A percentile compares a stretch with the other conserved stretches of the same genome.
phyloP scores from a whole-genome alignment of 257 asterid species.

The Leptodermis oblonga region DNA sequence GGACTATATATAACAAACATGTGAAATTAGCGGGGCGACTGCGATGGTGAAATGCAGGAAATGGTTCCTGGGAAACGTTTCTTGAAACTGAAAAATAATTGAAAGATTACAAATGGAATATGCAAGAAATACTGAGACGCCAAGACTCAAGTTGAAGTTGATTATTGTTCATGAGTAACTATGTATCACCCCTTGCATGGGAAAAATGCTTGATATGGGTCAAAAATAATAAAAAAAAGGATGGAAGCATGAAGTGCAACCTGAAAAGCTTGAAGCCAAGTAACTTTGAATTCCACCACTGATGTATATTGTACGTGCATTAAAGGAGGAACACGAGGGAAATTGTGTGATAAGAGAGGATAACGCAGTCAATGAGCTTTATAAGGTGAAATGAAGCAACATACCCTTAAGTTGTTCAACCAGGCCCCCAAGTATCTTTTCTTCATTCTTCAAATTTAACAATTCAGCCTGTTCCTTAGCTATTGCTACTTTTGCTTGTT shows the following conservation, averaged over 20 bases:
- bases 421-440: slow-evolving; percentile 66
- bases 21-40: too few species aligned
- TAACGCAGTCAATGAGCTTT: not conserved
- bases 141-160: not conserved
- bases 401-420: slow-evolving; percentile 86
- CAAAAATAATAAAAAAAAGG: not conserved
- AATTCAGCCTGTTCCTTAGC: slow-evolving; percentile 73
- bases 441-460: slow-evolving; percentile 63
- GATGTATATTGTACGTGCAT: not conserved
- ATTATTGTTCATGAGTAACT: not conserved
- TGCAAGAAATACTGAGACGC: too few species aligned
- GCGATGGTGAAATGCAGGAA: slow-evolving; percentile 98
- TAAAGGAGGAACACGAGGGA: not conserved
- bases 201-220: slow-evolving; percentile 15
- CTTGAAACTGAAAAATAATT: too few species aligned
- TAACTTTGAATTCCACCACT: not conserved
- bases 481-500: slow-evolving; percentile 63
- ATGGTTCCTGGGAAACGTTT: slow-evolving; percentile 93
- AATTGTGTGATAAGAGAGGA: not conserved
- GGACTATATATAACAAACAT: too few species aligned
- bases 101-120: too few species aligned
- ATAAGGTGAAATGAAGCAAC: slow-evolving; percentile 9
- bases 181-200: slow-evolving; percentile 39
- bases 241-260: not conserved
- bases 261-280: not conserved